Evolutionary conservation across 2,329 filamentous ascomycete species (phyloP).

Genomic region (Apiospora hydei): DNA sequence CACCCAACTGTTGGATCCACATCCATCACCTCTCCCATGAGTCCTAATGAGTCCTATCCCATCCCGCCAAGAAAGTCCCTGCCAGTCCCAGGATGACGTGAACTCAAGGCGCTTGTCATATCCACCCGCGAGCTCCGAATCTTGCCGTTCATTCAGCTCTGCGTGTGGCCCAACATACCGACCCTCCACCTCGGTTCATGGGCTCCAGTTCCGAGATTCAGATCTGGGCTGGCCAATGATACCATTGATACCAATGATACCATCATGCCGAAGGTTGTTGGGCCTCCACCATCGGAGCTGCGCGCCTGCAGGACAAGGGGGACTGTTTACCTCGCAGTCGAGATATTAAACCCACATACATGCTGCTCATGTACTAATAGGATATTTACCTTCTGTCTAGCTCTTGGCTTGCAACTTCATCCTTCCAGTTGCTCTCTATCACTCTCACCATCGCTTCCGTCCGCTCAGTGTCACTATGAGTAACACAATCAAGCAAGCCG

Average conservation of each 20-base stretch:
- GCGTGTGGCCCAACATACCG: constrained; percentile 16
- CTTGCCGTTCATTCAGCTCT: constrained; percentile 13
- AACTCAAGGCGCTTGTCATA: constrained; percentile 1
- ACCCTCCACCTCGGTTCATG: constrained; percentile 13
- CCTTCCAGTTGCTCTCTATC: background rate
- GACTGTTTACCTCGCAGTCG: background rate
- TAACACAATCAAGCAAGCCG: constrained; percentile 24
- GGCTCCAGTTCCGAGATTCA: background rate
- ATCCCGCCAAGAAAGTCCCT: constrained; percentile 11
- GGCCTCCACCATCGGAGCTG: constrained; percentile 16
- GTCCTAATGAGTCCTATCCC: too few relatives aligned
- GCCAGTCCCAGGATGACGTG: constrained; percentile 11
- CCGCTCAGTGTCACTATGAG: constrained; percentile 22
- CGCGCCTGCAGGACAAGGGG: background rate
- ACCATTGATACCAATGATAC: background rate
- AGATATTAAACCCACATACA: background rate
- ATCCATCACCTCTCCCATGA: background rate
- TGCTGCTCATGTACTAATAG: background rate
- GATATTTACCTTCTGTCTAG: constrained; percentile 12
- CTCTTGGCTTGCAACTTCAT: constrained; percentile 3
- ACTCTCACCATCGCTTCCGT: constrained; percentile 5
- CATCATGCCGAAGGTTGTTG: constrained; percentile 17
- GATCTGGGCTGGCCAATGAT: background rate
- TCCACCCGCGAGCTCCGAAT: constrained; percentile 8
- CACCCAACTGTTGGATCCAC: constrained; percentile 20